Base-by-base conservation (phyloP, 2,329 filamentous ascomycete genomes). In the Aspergillus ruber region DNA sequence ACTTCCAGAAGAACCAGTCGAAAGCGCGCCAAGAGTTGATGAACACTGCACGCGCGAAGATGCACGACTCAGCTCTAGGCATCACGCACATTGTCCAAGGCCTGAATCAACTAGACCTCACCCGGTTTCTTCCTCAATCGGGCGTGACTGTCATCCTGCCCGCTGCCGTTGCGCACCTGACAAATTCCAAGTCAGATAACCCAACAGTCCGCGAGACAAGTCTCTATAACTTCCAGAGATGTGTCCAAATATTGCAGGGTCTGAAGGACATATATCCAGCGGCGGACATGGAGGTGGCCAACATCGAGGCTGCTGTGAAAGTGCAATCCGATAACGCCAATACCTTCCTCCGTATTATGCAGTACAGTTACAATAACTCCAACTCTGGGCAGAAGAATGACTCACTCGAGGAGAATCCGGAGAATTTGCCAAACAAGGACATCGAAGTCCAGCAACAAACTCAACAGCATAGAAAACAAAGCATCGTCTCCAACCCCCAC, bases 141-240 rank as follows among this genome's bases (percentile, higher is more conserved):
- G 88, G 88, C 27, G 88, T 94, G 13, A 94, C 89, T 0, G 87
- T 91, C 25, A 83, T 94, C 12, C 77, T 93, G 5, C 88, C 89
- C 0, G 89, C 89, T 18, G 90, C 93, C 71, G 91, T 94, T 52
- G 90, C 91, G 41, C 89, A 95, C 60, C 77, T 95, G 23, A 77
- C 91, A 6, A 88, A 94, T 62, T 88, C 93, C 74, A 91, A 89
- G 68, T 86, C 86, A 21, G 82, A 83, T 1, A 80, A 85, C 29
- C 81, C 82, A 10, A 78, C 83, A 39, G 83, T 84, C 2, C 81
- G 87, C 9, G 78, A 86, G 41, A 75, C 78, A 41, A 88, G 86
- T 38, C 79, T 88, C 29, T 78, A 82, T 48, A 87, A 88, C 18
- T 93, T 94, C 71, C 83, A 83, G 53, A 82, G 88, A 61, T 95